phyloP scores from a whole-genome alignment of 2,329 filamentous ascomycete species.

The Gnomoniopsis sp. region DNA sequence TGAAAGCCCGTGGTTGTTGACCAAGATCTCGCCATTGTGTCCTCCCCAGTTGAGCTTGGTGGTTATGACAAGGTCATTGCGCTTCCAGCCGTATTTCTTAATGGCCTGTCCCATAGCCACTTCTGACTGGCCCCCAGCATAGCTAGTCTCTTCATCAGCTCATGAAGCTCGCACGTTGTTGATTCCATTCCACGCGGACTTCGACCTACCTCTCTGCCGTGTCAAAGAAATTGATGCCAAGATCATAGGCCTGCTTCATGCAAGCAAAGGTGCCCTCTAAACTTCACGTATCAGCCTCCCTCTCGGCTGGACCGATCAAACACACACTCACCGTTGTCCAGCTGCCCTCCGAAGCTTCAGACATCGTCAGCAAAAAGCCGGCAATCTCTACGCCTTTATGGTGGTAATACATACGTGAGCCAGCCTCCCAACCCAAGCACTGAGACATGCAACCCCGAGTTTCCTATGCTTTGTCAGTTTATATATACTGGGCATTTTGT shows the following conservation, averaged over 20 bases:
- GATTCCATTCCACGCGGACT: not conserved
- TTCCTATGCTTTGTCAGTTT: constrained; percentile 8
- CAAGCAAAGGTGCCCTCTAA: constrained; percentile 58
- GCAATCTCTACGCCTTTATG: constrained; percentile 28
- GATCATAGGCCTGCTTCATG: constrained; percentile 59
- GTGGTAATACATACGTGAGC: constrained; percentile 59
- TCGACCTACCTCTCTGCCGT: constrained; percentile 44
- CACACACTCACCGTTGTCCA: constrained; percentile 25
- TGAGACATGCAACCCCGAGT: constrained; percentile 69
- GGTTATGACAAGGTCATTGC: constrained; percentile 57
- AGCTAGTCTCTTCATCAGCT: constrained; percentile 27
- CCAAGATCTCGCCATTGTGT: constrained; percentile 56
- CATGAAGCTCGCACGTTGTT: not conserved
- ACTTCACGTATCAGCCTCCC: not conserved
- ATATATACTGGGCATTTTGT: not conserved
- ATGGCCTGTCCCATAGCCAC: constrained; percentile 62
- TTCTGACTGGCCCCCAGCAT: constrained; percentile 60
- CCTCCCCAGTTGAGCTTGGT: constrained; percentile 66
- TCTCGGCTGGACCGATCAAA: not conserved
- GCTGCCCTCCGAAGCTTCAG: constrained; percentile 27
- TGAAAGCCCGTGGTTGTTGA: constrained; percentile 59
- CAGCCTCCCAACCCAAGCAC: constrained; percentile 68
- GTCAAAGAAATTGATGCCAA: constrained; percentile 63
- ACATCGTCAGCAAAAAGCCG: constrained; percentile 9
- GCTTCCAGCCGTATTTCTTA: constrained; percentile 57